Conservation (phyloP, 202 grass and related monocot species). For the Eragrostis tef region DNA sequence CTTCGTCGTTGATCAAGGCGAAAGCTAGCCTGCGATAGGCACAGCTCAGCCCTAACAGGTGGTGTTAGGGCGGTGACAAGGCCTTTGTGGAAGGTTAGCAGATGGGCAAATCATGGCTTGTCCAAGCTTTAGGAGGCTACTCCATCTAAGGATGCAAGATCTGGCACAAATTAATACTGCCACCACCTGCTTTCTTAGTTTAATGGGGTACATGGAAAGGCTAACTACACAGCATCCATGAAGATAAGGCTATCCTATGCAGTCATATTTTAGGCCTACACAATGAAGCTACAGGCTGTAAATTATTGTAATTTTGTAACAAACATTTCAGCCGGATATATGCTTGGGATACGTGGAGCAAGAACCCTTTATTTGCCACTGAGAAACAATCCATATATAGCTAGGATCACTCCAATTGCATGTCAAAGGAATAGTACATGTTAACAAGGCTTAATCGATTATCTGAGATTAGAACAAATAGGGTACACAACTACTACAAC, state of each 20-base stretch:
- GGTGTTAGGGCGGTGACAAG: conserved; percentile 42
- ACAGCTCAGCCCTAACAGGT: conserved; percentile 43
- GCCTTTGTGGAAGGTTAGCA: conserved; percentile 25
- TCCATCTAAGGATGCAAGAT: conserved; percentile 63
- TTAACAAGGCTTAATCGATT: conserved; percentile 39
- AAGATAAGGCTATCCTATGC: conserved; percentile 25
- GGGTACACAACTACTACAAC: conserved; percentile 43
- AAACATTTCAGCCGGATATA: not conserved
- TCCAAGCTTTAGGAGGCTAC: conserved; percentile 70
- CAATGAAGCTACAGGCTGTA: conserved; percentile 14
- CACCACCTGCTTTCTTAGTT: conserved; percentile 40
- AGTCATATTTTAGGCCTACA: conserved; percentile 45
- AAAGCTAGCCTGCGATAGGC: conserved; percentile 25
- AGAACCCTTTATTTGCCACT: conserved; percentile 26
- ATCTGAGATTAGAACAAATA: conserved; percentile 53
- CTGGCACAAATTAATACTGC: conserved; percentile 36
- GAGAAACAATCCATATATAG: conserved; percentile 1
- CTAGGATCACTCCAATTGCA: conserved; percentile 23
- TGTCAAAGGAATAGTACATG: conserved; percentile 47
- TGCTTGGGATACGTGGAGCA: conserved; percentile 2
- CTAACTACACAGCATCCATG: not conserved
- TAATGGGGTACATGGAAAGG: conserved; percentile 43
- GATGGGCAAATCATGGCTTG: conserved; percentile 58
- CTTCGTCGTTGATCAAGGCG: conserved; percentile 36
- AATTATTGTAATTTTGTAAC: not conserved